Evolutionary conservation across 179 eudicot genomes (phyloP).

Genomic region (Silene coronaria): DNA sequence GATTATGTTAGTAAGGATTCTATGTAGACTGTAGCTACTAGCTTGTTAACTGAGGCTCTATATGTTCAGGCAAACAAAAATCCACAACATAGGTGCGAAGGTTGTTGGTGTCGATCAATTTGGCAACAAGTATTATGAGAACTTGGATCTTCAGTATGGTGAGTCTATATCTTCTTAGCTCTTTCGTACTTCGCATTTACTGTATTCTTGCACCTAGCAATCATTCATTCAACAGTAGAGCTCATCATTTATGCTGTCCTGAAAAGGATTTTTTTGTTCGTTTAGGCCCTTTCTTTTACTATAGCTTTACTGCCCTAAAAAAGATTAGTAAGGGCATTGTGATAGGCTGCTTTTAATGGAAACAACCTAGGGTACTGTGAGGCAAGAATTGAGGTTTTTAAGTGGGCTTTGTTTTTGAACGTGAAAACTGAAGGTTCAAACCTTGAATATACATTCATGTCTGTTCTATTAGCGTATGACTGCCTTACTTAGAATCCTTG

Average conservation of each 20-base stretch:
- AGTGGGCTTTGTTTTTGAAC: not conserved
- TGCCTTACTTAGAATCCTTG: not conserved
- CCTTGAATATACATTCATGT: not conserved
- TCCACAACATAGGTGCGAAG: slow-evolving; percentile 84
- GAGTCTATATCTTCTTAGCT: slow-evolving; percentile 30
- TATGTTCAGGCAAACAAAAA: slow-evolving; percentile 83
- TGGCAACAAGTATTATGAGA: slow-evolving; percentile 88
- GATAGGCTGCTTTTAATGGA: not conserved
- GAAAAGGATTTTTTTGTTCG: not conserved
- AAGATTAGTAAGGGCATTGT: not conserved
- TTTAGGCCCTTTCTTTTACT: no score
- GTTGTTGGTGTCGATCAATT: slow-evolving; percentile 86
- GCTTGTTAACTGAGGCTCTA: not conserved
- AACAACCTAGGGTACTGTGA: no score
- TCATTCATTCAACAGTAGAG: not conserved
- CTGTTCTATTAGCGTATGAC: not conserved
- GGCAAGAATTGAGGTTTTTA: not conserved
- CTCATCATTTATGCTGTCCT: not conserved
- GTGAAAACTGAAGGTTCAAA: not conserved
- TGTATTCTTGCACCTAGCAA: not conserved
- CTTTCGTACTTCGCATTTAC: not conserved
- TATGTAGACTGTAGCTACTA: no score
- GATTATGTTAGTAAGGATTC: not conserved
- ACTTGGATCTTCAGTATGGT: slow-evolving; percentile 72
- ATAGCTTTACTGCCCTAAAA: not conserved